Evolutionary conservation across 306 rosid species (phyloP).

Genomic region (Mimosa bimucronata): DNA sequence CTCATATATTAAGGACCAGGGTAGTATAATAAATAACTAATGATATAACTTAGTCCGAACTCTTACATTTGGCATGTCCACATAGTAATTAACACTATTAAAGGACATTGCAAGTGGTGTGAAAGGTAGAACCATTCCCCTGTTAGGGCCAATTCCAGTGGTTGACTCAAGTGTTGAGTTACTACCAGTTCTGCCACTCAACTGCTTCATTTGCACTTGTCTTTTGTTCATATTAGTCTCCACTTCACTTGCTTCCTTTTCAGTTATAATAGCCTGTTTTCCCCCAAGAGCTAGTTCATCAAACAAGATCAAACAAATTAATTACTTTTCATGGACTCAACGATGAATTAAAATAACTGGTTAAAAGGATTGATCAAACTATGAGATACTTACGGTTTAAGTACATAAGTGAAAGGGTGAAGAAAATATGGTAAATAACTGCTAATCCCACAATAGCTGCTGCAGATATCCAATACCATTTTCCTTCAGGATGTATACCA

Average conservation of each 20-base stretch:
- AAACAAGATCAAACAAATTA: constrained; percentile 22
- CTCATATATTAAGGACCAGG: too few species aligned
- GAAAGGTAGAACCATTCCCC: constrained; percentile 70
- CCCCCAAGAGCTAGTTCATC: constrained; percentile 47
- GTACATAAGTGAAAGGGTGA: constrained; percentile 59
- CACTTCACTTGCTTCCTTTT: constrained; percentile 49
- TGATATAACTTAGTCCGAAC: not conserved
- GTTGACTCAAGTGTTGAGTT: constrained; percentile 33
- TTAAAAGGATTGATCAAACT: not conserved
- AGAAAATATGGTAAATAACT: constrained; percentile 49
- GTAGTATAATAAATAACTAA: too few species aligned
- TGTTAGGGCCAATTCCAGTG: constrained; percentile 44
- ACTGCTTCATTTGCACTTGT: constrained; percentile 44
- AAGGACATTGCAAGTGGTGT: constrained; percentile 66
- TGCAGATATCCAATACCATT: constrained; percentile 60
- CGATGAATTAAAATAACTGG: not conserved
- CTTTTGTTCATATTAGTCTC: constrained; percentile 30
- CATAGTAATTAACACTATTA: constrained; percentile 59
- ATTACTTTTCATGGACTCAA: not conserved
- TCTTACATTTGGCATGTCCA: constrained; percentile 67
- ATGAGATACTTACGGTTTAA: constrained; percentile 56
- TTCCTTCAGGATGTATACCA: constrained; percentile 11
- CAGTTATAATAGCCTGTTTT: constrained; percentile 50
- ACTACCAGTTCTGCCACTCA: constrained; percentile 1
- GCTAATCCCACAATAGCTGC: constrained; percentile 53